These are phyloP conservation scores for Arctium lappa DNA, from an alignment of 129 eudicot species.

Conservation along the genomic window DNA sequence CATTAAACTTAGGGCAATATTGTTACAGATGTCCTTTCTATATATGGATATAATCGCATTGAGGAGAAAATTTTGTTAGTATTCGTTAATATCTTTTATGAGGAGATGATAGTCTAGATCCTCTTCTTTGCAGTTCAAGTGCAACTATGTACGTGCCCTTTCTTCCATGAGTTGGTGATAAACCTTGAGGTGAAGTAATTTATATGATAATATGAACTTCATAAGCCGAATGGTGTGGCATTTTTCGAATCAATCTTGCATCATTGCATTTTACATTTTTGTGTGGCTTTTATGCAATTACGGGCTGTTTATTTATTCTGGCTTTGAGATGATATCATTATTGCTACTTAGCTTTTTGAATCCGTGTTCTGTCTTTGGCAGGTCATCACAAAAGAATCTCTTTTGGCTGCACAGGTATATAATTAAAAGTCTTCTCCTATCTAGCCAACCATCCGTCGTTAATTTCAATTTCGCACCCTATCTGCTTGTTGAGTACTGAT, in stretches of 20 bases:
- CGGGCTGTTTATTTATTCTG: neutral
- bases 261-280: neutral
- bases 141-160: neutral
- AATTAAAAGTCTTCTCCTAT: neutral
- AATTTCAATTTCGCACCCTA: neutral
- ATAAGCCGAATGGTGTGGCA: neutral
- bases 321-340: neutral
- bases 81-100: neutral
- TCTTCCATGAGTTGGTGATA: neutral
- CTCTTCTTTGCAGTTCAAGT: neutral
- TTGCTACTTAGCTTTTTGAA: slow-evolving; percentile 6
- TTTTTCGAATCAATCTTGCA: neutral
- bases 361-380: slow-evolving; percentile 24
- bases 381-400: slow-evolving; percentile 93
- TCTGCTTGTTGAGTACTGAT: slow-evolving; percentile 14
- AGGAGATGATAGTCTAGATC: neutral
- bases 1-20: neutral
- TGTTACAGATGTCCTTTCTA: neutral
- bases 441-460: neutral
- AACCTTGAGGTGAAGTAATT: neutral
- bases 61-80: neutral
- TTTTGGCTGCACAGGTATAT: slow-evolving; percentile 89
- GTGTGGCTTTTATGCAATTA: neutral
- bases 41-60: neutral
- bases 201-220: neutral